Base-by-base conservation (phyloP, 371 early-diverging fungal genomes). In the Mucor velutinosus region DNA sequence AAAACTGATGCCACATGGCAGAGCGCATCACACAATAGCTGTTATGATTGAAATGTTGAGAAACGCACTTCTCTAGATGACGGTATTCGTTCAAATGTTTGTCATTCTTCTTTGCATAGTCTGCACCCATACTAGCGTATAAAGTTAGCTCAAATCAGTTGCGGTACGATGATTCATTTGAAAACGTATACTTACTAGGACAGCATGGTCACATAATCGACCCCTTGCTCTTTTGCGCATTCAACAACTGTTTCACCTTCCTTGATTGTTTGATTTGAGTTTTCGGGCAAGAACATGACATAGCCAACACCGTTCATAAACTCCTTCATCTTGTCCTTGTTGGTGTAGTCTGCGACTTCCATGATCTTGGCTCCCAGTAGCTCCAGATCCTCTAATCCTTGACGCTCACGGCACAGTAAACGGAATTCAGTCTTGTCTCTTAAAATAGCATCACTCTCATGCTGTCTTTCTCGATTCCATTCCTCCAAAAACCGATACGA, bases 1-100 rank as follows among this genome's bases (percentile, higher is more conserved):
- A 71, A 11, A 69, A 61, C 41, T 77, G 77, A 47, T 72, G 57
- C 45, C 69, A 60, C 27, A 77, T 60, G 7, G 64, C 21, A 4
- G 62, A 21, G n/a, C 62, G 69, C 11, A 73, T 43, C 7, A 73
- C 58, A 25, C 69, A 69, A 14, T 63, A 49, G 15, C 30, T 63
- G 3, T 63, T 33, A 1, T 55, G 11, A 21, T 49, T 51, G 66
- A 60, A 73, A 12, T 25, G 1, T 0, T 57, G 25, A 1, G 19
- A 5, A 1, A 73, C 29, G 11, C 29, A 15, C 12, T 59, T 14
- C 15, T 73, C 69, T 15, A 73, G 63, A 3, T 27, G 8, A 19
- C 21, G 15, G n/a, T 53, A 66, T 17, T 65, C 43, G 1, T 30
- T 12, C 30, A 73, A 33, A 29, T 62, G 25, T 15, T 43, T 15